Percentiles rank a stretch among this genome's conserved stretches.
Conservation (phyloP, 1,284 basidiomycete species). For the Singerocomus rubriflavus region DNA sequence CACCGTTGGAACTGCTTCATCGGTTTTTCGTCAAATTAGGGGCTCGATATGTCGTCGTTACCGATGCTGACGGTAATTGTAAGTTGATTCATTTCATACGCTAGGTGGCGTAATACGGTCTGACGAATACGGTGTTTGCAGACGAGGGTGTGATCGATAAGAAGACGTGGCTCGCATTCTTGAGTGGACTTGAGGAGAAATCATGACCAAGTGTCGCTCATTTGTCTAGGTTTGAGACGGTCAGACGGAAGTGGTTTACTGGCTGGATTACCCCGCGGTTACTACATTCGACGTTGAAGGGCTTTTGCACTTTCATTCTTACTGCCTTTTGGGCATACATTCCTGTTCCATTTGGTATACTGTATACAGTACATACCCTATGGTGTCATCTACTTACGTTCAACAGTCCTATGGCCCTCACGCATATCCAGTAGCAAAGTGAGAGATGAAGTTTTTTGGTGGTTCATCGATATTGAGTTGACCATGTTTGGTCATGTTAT, state of each 20-base stretch:
- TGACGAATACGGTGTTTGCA: slow-evolving; percentile 29
- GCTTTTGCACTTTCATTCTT: not conserved
- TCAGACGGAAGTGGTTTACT: not conserved
- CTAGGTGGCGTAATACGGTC: not conserved
- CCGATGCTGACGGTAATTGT: slow-evolving; percentile 82
- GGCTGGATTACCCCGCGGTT: not conserved
- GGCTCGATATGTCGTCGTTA: slow-evolving; percentile 85
- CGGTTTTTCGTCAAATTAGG: slow-evolving; percentile 92
- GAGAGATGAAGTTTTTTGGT: too few species aligned
- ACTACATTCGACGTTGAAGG: not conserved
- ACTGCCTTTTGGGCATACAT: not conserved
- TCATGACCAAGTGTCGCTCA: slow-evolving; percentile 13
- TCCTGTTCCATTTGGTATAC: not conserved
- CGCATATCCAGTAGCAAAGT: too few species aligned
- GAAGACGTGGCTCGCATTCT: slow-evolving; percentile 86
- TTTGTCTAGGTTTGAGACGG: not conserved
- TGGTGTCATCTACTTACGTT: not conserved
- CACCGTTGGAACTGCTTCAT: slow-evolving; percentile 86
- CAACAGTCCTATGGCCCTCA: too few species aligned
- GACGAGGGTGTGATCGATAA: slow-evolving; percentile 92
- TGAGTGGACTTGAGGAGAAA: slow-evolving; percentile 68
- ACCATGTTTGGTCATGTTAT: slow-evolving; percentile 22
- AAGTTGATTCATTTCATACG: slow-evolving; percentile 32
- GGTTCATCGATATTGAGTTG: too few species aligned
- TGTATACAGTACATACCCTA: not conserved